phyloP scores from a whole-genome alignment of 2,329 filamentous ascomycete species.

The Aspergillus floridensis region DNA sequence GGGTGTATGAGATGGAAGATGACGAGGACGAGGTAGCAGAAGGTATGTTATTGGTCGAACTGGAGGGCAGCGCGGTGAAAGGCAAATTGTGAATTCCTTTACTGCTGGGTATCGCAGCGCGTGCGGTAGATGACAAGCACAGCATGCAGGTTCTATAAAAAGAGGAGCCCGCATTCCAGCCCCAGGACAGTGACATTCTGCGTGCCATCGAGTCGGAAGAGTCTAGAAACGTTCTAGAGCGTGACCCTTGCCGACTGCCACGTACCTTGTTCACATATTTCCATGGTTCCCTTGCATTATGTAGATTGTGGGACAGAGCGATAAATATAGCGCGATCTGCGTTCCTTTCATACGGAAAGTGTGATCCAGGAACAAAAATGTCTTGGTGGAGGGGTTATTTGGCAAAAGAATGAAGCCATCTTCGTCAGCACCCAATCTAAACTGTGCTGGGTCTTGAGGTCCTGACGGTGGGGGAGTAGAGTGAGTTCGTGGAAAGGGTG shows the following conservation, averaged over 20 bases:
- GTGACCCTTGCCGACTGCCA: neutral
- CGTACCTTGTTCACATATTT: neutral
- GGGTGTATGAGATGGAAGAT: slow-evolving; percentile 54
- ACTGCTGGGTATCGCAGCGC: too few species aligned
- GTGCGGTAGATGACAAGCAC: too few species aligned
- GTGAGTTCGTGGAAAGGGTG: neutral
- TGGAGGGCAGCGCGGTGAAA: slow-evolving; percentile 37
- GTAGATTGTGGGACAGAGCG: neutral
- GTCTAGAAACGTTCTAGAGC: neutral
- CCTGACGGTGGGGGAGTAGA: neutral
- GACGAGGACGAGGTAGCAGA: slow-evolving; percentile 53
- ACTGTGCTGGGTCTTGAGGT: neutral
- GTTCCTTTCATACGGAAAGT: neutral
- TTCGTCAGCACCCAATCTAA: neutral
- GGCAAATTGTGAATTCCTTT: slow-evolving; percentile 28
- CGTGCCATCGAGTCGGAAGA: neutral
- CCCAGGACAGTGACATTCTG: neutral
- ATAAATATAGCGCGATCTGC: neutral
- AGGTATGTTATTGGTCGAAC: slow-evolving; percentile 52
- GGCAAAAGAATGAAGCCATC: neutral
- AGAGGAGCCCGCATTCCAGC: neutral
- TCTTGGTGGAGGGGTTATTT: neutral
- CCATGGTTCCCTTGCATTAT: neutral
- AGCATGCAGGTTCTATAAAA: neutral
- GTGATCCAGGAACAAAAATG: neutral